phyloP scores from a whole-genome alignment of 106 monocot species.

The Agapanthus africanus region DNA sequence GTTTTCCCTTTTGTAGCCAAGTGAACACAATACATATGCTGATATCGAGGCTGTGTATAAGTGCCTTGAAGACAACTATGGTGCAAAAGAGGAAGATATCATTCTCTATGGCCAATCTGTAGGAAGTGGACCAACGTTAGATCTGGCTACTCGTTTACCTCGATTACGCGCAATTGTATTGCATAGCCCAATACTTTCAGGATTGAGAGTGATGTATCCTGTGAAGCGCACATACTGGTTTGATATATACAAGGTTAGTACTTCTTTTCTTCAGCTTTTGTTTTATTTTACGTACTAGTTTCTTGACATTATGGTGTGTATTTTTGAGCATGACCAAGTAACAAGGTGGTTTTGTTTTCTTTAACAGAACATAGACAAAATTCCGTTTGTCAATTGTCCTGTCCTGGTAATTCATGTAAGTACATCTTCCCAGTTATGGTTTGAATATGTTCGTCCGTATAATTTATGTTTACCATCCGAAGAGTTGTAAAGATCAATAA shows the following conservation, averaged over 20 bases:
- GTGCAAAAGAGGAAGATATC: conserved; percentile 24
- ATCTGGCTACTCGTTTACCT: conserved; percentile 17
- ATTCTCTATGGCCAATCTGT: conserved; percentile 28
- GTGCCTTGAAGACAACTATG: conserved; percentile 21
- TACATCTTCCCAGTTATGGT: background rate
- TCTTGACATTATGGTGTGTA: background rate
- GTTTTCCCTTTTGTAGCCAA: conserved; percentile 18
- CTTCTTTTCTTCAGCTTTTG: background rate
- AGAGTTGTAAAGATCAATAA: too few relatives aligned
- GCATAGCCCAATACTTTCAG: conserved; percentile 27
- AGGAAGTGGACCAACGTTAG: conserved; percentile 23
- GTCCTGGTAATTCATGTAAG: conserved; percentile 18
- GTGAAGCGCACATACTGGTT: conserved; percentile 29
- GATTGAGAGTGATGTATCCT: conserved; percentile 28
- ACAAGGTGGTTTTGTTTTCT: background rate
- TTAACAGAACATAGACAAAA: conserved; percentile 15
- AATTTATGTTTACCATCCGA: too few relatives aligned
- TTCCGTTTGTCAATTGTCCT: conserved; percentile 12
- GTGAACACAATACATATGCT: conserved; percentile 27
- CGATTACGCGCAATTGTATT: conserved; percentile 19
- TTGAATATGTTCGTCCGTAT: too few relatives aligned
- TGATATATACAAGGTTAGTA: conserved; percentile 26
- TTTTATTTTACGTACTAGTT: background rate
- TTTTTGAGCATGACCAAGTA: too few relatives aligned
- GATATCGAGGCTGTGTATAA: conserved; percentile 30